Evolutionary conservation across 371 early-diverging fungal genomes (phyloP).

Genomic region (Zopfochytrium polystomum): DNA sequence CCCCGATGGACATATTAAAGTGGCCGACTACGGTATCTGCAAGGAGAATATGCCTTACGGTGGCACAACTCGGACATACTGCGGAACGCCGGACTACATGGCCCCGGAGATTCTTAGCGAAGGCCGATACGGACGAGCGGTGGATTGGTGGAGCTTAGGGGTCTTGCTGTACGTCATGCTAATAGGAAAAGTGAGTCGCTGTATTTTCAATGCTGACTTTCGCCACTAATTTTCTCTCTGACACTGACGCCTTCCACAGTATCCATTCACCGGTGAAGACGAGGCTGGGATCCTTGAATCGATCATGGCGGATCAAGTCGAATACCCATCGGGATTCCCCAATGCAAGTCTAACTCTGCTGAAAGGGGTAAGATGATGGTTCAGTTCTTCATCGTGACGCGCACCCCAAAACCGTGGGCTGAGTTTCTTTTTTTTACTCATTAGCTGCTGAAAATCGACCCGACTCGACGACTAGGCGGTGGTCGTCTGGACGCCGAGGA

Average conservation of each 20-base stretch:
- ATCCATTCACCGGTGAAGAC: slow-evolving; percentile 83
- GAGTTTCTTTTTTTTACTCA: not conserved
- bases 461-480: slow-evolving; percentile 32
- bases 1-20: slow-evolving; percentile 58
- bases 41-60: slow-evolving; percentile 39
- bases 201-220: not conserved
- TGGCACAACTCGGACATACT: slow-evolving; percentile 39
- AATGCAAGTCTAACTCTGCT: slow-evolving; percentile 11
- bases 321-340: slow-evolving; percentile 75
- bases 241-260: slow-evolving; percentile 15
- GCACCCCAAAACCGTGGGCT: not conserved
- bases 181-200: slow-evolving; percentile 22
- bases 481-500: slow-evolving; percentile 35
- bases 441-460: slow-evolving; percentile 18
- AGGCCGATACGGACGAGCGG: slow-evolving; percentile 40
- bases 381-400: too few relatives aligned
- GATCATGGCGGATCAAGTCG: slow-evolving; percentile 79
- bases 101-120: slow-evolving; percentile 59
- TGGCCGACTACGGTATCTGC: slow-evolving; percentile 70
- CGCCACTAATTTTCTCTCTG: slow-evolving; percentile 11
- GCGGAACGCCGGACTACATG: slow-evolving; percentile 63
- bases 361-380: slow-evolving; percentile 10
- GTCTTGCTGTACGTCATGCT: slow-evolving; percentile 59
- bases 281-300: slow-evolving; percentile 87
- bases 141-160: slow-evolving; percentile 63